Evolutionary conservation across 495 filamentous ascomycete genomes (phyloP), one percentile per base, ranked within the genome.

Genomic region (Aspergillus cristatus): DNA sequence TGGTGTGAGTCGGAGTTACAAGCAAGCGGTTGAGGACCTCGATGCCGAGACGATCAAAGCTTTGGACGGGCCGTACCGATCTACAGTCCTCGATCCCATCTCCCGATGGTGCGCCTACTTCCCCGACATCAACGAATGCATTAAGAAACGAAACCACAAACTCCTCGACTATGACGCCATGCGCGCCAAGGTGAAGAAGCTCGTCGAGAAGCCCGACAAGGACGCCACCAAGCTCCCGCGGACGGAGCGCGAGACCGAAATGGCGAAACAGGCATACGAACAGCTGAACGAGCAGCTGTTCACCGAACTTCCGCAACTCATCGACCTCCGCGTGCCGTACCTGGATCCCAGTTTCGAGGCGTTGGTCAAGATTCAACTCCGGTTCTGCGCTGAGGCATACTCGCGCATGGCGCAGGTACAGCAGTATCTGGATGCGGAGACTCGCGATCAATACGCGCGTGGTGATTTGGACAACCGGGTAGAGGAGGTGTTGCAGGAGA

Each of bases 1-100:
- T 54, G 91, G 91, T 18, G 91, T 98, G 36, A 89, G 82, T 62
- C 70, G 90, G 48, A 89, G 84, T 55, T 98, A 98, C 65, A 98
- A 97, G 67, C 87, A 96, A 55, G 91, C 91, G 1, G 91, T 98
- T 13, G 89, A 95, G 46, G 91, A 98, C 60, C 70, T 98, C 18
- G 91, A 98, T 57, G 84, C 93, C 11, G 91, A 98, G 59, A 98
- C 91, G 0, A 95, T 98, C 57, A 98, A 98, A 54, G 93, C 91
- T 3, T 62, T 98, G 35, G 91, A 98, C 60, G 91, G 91, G n/a
- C 91, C 91, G 15, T 98, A 96, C 63, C 71, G 87, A 81, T 84
- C 85, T 13, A 96, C 90, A 2, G 91, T 98, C 15, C 70, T 98
- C 6, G 91, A 98, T 40, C 91, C 91, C 17, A 98, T 98, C 51